These are phyloP conservation scores for Kockovaella imperatae DNA, from an alignment of 768 basidiomycete species.

Conservation along the genomic window DNA sequence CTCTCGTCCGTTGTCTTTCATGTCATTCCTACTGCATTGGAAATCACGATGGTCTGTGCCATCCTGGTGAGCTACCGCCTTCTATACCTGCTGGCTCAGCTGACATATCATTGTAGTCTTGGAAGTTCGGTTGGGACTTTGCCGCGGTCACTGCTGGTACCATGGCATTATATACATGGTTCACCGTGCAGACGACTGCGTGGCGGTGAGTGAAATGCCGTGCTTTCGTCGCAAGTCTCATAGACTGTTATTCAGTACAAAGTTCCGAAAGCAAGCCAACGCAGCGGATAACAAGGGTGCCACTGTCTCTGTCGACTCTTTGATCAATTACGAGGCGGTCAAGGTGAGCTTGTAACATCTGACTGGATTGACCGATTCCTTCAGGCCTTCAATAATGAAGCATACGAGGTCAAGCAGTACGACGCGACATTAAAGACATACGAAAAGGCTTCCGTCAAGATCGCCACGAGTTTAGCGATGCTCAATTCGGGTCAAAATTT, in stretches of 20 bases:
- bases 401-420: slow-evolving; percentile 81
- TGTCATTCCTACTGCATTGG: slow-evolving; percentile 88
- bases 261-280: slow-evolving; percentile 89
- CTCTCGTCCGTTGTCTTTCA: slow-evolving; percentile 88
- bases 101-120: no score
- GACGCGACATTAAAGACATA: slow-evolving; percentile 79
- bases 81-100: slow-evolving; percentile 4
- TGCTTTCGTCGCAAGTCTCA: not conserved
- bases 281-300: slow-evolving; percentile 95
- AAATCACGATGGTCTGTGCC: slow-evolving; percentile 93
- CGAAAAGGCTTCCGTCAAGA: slow-evolving; percentile 86
- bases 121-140: slow-evolving; percentile 96
- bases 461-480: slow-evolving; percentile 84
- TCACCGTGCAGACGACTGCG: slow-evolving; percentile 88
- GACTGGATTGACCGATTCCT: not conserved
- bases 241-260: slow-evolving; percentile 55
- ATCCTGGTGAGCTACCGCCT: slow-evolving; percentile 61
- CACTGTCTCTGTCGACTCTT: slow-evolving; percentile 81
- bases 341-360: slow-evolving; percentile 71
- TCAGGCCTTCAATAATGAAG: slow-evolving; percentile 96
- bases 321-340: slow-evolving; percentile 98
- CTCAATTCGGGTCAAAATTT: slow-evolving; percentile 95
- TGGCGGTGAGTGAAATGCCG: slow-evolving; percentile 61
- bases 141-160: slow-evolving; percentile 80
- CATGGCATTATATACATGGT: slow-evolving; percentile 90